phyloP scores from a whole-genome alignment of 2,329 filamentous ascomycete species.

The Cladophialophora bantiana region DNA sequence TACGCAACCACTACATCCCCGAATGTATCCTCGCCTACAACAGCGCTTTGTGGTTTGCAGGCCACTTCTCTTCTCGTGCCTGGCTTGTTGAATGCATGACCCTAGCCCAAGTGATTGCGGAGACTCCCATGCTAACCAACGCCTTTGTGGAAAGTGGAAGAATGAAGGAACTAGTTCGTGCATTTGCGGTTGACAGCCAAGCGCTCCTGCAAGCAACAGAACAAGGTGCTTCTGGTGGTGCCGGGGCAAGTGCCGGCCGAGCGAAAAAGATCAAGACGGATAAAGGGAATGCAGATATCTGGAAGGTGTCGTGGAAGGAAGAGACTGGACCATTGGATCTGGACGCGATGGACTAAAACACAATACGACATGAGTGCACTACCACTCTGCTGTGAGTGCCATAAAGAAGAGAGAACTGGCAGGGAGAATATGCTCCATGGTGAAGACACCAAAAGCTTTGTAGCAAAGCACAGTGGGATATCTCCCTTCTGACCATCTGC shows the following conservation, averaged over 20 bases:
- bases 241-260: not conserved
- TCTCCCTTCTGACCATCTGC: not conserved
- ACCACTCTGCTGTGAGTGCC: not conserved
- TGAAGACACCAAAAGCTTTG: not conserved
- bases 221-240: constrained; percentile 38
- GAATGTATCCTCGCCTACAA: constrained; percentile 86
- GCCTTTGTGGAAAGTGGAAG: constrained; percentile 70
- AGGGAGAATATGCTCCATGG: not conserved
- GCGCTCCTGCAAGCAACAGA: constrained; percentile 65
- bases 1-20: constrained; percentile 82
- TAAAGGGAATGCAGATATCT: constrained; percentile 35
- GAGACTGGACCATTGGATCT: constrained; percentile 26
- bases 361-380: not conserved
- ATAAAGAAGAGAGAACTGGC: not conserved
- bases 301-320: constrained; percentile 32
- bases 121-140: constrained; percentile 69
- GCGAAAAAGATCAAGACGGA: constrained; percentile 31
- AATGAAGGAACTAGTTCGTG: constrained; percentile 77
- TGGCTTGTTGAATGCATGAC: constrained; percentile 86
- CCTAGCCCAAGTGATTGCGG: constrained; percentile 77
- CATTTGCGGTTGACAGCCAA: constrained; percentile 78
- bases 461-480: not conserved
- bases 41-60: constrained; percentile 78
- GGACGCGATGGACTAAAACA: constrained; percentile 33
- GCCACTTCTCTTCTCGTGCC: constrained; percentile 75